Percentiles rank a stretch among this genome's conserved stretches.
Evolutionary conservation across 2,329 filamentous ascomycete genomes (phyloP).

Genomic region (Ceratocystis ficicola): DNA sequence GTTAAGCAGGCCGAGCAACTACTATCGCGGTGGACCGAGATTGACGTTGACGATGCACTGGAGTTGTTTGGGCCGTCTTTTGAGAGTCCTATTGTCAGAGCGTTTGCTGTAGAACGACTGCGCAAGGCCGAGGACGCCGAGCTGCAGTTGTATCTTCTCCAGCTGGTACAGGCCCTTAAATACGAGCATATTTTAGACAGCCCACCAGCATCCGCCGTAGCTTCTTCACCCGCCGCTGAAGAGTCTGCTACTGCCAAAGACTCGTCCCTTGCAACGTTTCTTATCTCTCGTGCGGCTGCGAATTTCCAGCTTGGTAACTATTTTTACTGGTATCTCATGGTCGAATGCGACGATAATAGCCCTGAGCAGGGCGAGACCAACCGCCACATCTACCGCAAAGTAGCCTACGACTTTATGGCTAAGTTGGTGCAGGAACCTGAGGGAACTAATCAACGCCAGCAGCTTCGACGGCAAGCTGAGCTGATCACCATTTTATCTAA

Average conservation of each 20-base stretch:
- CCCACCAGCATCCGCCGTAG: constrained; percentile 46
- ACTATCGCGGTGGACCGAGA: constrained; percentile 85
- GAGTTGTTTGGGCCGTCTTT: constrained; percentile 89
- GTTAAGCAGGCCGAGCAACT: constrained; percentile 81
- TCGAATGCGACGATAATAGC: constrained; percentile 81
- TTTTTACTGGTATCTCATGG: constrained; percentile 97
- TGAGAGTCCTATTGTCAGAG: constrained; percentile 74
- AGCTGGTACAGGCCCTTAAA: constrained; percentile 90
- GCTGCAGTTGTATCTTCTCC: constrained; percentile 77
- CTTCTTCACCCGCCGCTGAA: constrained; percentile 35
- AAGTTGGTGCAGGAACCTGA: constrained; percentile 62
- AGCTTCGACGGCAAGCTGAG: constrained; percentile 75
- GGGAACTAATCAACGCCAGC: constrained; percentile 62
- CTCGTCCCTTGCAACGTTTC: constrained; percentile 77
- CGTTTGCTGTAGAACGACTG: constrained; percentile 84
- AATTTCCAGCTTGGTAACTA: constrained; percentile 91
- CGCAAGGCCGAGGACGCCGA: constrained; percentile 89
- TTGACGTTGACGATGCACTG: constrained; percentile 91
- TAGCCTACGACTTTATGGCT: constrained; percentile 92
- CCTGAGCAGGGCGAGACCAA: constrained; percentile 62
- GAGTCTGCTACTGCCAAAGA: constrained; percentile 45
- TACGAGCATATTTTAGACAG: constrained; percentile 60
- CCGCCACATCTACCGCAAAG: constrained; percentile 77
- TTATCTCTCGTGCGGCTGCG: constrained; percentile 74
- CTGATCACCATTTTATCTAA: constrained; percentile 76